Conservation (phyloP, 108 stramenopile species). For the Stephanodiscus minutulus region DNA sequence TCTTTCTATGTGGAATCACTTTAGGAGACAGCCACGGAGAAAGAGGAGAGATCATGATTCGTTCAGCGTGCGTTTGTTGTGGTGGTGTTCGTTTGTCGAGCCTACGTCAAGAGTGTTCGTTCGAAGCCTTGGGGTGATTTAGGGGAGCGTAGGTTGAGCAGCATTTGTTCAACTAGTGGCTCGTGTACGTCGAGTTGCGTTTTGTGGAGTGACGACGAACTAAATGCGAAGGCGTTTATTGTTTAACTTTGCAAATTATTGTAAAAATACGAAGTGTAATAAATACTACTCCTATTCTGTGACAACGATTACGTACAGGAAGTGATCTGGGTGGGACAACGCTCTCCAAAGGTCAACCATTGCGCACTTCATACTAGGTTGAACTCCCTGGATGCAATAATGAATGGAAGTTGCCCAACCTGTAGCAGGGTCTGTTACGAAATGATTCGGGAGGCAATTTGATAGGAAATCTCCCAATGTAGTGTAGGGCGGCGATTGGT, state of each 20-base stretch:
- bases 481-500: conserved; percentile 25
- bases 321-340: conserved; percentile 78
- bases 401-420: conserved; percentile 14
- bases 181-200: too few species aligned
- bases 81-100: neutral
- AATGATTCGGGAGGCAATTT: conserved; percentile 51
- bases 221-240: too few species aligned
- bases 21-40: neutral
- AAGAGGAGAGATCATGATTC: too few species aligned
- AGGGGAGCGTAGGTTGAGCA: too few species aligned
- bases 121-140: too few species aligned
- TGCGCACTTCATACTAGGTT: conserved; percentile 51
- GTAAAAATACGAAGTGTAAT: too few species aligned
- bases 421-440: conserved; percentile 19
- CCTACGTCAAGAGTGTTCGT: too few species aligned
- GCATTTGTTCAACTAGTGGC: too few species aligned
- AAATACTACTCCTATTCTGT: neutral
- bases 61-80: neutral
- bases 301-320: conserved; percentile 59
- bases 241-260: too few species aligned
- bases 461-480: conserved; percentile 61
- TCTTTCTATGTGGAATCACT: conserved; percentile 28
- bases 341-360: conserved; percentile 68
- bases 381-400: conserved; percentile 71
- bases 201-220: too few species aligned